phyloP scores from a whole-genome alignment of 495 filamentous ascomycete genomes.

The Penicillium steckii region DNA sequence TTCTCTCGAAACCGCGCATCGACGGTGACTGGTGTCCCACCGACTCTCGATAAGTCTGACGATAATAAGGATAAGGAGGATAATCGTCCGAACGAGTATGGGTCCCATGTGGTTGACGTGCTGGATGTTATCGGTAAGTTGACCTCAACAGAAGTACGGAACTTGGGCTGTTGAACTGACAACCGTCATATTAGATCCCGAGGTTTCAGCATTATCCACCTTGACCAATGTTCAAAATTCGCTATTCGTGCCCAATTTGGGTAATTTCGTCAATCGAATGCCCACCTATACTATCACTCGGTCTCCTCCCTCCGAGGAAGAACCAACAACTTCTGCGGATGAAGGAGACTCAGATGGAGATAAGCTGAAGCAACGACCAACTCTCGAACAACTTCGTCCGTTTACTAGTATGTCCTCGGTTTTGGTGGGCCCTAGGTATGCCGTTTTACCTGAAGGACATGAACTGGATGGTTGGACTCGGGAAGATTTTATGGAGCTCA shows the following conservation, averaged over 20 bases:
- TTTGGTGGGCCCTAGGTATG: constrained; percentile 35
- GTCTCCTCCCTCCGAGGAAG: constrained; percentile 32
- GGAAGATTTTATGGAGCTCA: constrained; percentile 67
- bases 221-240: constrained; percentile 81
- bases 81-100: constrained; percentile 42
- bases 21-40: constrained; percentile 29
- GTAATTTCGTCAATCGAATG: constrained; percentile 62
- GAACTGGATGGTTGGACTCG: constrained; percentile 66
- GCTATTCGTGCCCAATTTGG: constrained; percentile 71
- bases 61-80: constrained; percentile 6
- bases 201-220: constrained; percentile 70
- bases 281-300: constrained; percentile 73
- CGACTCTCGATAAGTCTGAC: constrained; percentile 5
- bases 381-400: constrained; percentile 23
- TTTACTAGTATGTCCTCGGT: constrained; percentile 36
- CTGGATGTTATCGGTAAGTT: constrained; percentile 68
- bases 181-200: constrained; percentile 55
- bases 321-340: constrained; percentile 31
- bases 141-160: not conserved
- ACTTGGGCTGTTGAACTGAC: not conserved
- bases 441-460: constrained; percentile 54
- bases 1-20: constrained; percentile 37
- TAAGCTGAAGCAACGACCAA: constrained; percentile 23
- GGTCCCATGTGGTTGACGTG: constrained; percentile 62
- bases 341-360: constrained; percentile 26